phyloP scores from a whole-genome alignment of 495 filamentous ascomycete genomes.

The Bathelium albidoporum region DNA sequence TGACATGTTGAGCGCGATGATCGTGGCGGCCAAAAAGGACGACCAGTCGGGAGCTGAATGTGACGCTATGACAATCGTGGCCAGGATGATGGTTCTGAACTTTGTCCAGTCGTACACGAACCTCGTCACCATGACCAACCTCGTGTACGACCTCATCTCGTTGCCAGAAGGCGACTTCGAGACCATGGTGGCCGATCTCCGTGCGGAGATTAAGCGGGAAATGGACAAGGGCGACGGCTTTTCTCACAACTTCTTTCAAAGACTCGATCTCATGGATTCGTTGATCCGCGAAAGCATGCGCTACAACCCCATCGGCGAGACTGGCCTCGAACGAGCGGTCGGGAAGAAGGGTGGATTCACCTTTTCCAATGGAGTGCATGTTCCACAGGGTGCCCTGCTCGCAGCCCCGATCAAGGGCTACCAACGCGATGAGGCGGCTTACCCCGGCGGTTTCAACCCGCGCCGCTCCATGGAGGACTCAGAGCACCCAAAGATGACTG shows the following conservation, averaged over 20 bases:
- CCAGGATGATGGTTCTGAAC: background rate
- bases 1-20: background rate
- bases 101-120: background rate
- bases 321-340: background rate
- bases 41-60: background rate
- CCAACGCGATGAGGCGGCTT: background rate
- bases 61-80: background rate
- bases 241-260: background rate
- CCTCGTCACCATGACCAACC: background rate
- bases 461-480: background rate
- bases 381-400: background rate
- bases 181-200: background rate
- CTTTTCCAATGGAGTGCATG: background rate
- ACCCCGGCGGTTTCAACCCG: background rate
- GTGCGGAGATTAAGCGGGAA: background rate
- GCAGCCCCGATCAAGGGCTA: background rate
- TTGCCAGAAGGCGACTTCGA: background rate
- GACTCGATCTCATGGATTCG: background rate
- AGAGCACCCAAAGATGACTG: background rate
- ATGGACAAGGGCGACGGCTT: background rate
- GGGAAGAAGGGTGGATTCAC: background rate
- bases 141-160: background rate
- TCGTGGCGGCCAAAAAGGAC: background rate
- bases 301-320: background rate
- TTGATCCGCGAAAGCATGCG: background rate